A percentile compares a stretch with the other conserved stretches of the same genome.
Conservation (phyloP, 306 rosid species). For the Crataegus laevigata region DNA sequence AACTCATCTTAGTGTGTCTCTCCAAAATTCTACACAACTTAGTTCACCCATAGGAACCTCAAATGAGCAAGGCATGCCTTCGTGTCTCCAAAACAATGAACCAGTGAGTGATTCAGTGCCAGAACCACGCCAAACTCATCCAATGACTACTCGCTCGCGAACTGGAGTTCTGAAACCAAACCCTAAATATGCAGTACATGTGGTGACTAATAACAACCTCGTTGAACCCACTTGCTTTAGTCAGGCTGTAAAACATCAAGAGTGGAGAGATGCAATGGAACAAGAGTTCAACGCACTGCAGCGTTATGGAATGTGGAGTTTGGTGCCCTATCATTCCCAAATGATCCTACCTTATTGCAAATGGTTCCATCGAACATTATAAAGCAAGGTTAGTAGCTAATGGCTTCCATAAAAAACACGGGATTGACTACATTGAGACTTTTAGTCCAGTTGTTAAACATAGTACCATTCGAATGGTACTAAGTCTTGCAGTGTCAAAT, state of each 20-base stretch:
- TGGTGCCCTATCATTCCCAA: neutral
- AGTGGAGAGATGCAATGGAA: neutral
- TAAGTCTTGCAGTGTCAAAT: neutral
- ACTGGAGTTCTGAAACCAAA: neutral
- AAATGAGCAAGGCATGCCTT: too few relatives aligned
- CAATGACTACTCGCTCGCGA: neutral
- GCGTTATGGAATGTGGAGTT: neutral
- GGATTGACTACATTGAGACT: neutral
- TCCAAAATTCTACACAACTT: too few relatives aligned
- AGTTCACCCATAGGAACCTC: too few relatives aligned
- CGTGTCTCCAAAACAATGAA: too few relatives aligned
- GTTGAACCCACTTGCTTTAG: neutral
- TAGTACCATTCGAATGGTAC: neutral
- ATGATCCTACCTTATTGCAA: neutral
- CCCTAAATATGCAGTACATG: neutral
- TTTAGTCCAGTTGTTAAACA: neutral
- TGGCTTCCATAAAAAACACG: neutral
- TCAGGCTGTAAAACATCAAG: neutral
- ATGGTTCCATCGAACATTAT: neutral
- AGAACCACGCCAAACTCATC: neutral
- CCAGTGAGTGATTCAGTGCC: too few relatives aligned
- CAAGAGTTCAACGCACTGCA: neutral
- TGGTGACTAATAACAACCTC: neutral
- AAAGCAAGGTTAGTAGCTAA: neutral
- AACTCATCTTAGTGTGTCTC: too few relatives aligned